These are phyloP conservation scores for Colletotrichum sp. DNA, from an alignment of 2,329 filamentous ascomycete species.

Conservation along the genomic window DNA sequence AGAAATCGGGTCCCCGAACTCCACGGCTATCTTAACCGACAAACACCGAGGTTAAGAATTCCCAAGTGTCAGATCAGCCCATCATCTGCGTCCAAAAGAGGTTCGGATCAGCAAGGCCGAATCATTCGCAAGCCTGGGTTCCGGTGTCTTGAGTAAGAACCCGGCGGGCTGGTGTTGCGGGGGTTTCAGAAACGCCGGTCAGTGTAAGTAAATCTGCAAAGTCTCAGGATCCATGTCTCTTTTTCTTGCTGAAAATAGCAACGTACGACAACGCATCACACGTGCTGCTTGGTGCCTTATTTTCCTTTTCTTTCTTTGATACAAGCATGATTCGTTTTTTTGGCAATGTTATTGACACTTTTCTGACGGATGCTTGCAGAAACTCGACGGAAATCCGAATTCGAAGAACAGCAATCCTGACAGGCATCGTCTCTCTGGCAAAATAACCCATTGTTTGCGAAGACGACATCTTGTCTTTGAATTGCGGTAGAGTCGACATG, in stretches of 20 bases:
- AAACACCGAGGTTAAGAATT: neutral
- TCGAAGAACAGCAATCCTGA: neutral
- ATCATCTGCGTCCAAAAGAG: neutral
- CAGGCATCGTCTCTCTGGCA: too few species aligned
- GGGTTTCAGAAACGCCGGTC: conserved; percentile 11
- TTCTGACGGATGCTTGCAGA: neutral
- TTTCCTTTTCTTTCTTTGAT: neutral
- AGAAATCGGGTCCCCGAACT: neutral
- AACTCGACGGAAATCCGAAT: neutral
- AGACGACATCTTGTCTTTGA: too few species aligned
- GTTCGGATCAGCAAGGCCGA: neutral
- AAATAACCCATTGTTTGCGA: too few species aligned
- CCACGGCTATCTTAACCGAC: neutral
- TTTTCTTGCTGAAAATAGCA: neutral
- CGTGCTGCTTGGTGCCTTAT: neutral
- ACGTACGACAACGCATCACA: neutral
- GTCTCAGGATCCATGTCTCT: neutral
- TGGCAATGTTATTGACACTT: too few species aligned
- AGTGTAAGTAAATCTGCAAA: neutral
- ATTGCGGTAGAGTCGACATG: neutral
- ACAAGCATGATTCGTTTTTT: neutral
- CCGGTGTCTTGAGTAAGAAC: conserved; percentile 6
- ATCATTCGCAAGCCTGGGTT: neutral
- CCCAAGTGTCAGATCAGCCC: neutral
- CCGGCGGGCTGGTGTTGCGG: conserved; percentile 7